Conservation (phyloP, 495 filamentous ascomycete species). For the Xylona heveae region DNA sequence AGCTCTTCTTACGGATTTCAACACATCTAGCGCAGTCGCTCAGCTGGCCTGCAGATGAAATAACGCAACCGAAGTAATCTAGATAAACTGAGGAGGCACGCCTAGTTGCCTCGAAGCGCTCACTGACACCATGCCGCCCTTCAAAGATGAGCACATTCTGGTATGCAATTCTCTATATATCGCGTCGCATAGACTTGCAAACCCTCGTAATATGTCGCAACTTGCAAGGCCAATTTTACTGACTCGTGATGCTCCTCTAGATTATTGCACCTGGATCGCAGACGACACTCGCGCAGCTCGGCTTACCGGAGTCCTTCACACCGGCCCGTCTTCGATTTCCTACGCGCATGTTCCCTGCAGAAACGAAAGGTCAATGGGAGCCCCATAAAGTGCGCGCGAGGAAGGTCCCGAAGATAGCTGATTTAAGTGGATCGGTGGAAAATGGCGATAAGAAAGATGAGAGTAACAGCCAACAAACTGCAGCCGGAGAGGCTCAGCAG, state of each 20-base stretch:
- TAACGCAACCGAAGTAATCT: no score
- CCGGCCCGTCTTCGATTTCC: conserved; percentile 61
- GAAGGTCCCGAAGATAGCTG: conserved; percentile 17
- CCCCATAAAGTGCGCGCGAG: conserved; percentile 61
- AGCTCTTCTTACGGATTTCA: no score
- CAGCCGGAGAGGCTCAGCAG: neutral
- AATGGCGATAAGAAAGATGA: neutral
- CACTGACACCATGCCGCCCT: conserved; percentile 34
- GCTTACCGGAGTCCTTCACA: conserved; percentile 76
- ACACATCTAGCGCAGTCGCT: no score
- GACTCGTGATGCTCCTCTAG: conserved; percentile 16
- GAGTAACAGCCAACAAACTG: neutral
- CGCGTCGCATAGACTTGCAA: neutral
- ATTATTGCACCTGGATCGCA: conserved; percentile 90
- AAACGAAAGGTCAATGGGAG: conserved; percentile 59
- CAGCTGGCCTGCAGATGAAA: no score
- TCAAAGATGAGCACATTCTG: conserved; percentile 59
- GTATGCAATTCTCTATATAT: conserved; percentile 20
- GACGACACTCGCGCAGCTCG: conserved; percentile 83
- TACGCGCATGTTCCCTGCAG: conserved; percentile 82
- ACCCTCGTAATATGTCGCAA: conserved; percentile 2
- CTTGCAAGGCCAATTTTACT: conserved; percentile 4
- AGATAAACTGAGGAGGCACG: no score
- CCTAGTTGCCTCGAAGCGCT: neutral
- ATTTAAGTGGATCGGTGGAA: conserved; percentile 1